Evolutionary conservation across 225 moss, liverwort and hornwort species (phyloP).

Genomic region (Pseudisothecium myosuroides): DNA sequence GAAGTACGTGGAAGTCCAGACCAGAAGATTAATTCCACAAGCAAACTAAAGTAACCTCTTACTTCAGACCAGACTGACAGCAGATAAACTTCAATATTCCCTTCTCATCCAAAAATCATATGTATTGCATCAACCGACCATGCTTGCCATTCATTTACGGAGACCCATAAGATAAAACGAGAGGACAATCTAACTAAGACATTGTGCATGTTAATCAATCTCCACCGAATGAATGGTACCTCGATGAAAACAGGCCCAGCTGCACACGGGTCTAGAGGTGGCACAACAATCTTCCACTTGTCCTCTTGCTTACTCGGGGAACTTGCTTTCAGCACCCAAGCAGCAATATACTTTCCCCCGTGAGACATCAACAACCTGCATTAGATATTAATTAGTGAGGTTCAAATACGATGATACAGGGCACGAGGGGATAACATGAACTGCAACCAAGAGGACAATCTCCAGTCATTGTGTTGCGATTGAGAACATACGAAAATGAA

Average conservation of each 20-base stretch:
- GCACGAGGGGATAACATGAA: not conserved
- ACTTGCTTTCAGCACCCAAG: constrained; percentile 31
- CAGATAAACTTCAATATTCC: not conserved
- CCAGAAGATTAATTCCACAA: not conserved
- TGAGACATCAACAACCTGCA: constrained; percentile 77
- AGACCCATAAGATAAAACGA: not conserved
- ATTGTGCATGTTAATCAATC: not conserved
- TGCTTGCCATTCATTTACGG: not conserved
- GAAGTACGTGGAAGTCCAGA: not conserved
- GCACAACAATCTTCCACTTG: constrained; percentile 35
- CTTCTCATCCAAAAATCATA: not conserved
- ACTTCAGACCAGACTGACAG: not conserved
- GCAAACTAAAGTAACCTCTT: not conserved
- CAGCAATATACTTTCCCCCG: constrained; percentile 62
- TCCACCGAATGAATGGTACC: constrained; percentile 19
- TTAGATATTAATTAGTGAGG: not conserved
- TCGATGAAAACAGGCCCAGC: constrained; percentile 74
- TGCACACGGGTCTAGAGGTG: constrained; percentile 33
- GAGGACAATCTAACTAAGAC: not conserved
- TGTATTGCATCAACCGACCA: not conserved
- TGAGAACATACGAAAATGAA: not conserved
- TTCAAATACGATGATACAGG: not conserved
- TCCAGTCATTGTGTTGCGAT: not conserved
- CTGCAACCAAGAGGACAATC: not conserved
- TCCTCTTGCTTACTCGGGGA: constrained; percentile 17